Base-by-base conservation (phyloP, 257 asterid genomes). In the Knoxia roxburghii region DNA sequence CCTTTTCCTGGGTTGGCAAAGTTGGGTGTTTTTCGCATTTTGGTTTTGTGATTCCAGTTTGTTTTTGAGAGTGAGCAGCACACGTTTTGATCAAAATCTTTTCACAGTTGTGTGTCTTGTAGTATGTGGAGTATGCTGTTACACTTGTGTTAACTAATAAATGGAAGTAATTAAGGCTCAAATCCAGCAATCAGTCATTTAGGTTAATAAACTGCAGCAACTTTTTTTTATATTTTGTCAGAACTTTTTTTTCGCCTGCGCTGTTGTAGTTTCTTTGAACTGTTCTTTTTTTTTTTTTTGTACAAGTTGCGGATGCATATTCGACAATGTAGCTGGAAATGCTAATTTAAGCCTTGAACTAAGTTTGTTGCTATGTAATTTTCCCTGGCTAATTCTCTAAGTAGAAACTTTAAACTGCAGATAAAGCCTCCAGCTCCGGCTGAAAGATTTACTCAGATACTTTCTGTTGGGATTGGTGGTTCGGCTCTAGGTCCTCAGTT, bases 401-500 rank as follows among this genome's bases (percentile, higher is more conserved):
- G n/a, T n/a, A n/a, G 52, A 21, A 64, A 41, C 51, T 37, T 72
- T 64, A 14, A 72, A 62, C 52, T 76, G 81, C 96, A 94, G 99
- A 82, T 94, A 76, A 85, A 73, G 69, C 89, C 99, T 65, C 97
- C 96, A 14, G 32, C 46, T 23, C 70, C 76, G 26, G 91, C 68
- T n/a, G 71, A 74, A 23, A 73, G 63, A 37, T 94, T 94, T 80
- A 90, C 96, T 0, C 99, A 94, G 79, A 82, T 94, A 63, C 99
- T 94, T 78, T 90, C 96, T 21, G 88, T 94, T 56, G 99, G 98
- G 62, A 91, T 94, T 72, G 99, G 99, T 59, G 99, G 99, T 78
- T 94, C 99, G 39, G 98, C 99, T 71, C 96, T 94, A 4, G 99
- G 99, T 39, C 99, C 99, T 39, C 96, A 94, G 68, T 94, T 94